Evolutionary conservation across 805 yeast species (phyloP).

Genomic region (Debaryomyces prosopidis): DNA sequence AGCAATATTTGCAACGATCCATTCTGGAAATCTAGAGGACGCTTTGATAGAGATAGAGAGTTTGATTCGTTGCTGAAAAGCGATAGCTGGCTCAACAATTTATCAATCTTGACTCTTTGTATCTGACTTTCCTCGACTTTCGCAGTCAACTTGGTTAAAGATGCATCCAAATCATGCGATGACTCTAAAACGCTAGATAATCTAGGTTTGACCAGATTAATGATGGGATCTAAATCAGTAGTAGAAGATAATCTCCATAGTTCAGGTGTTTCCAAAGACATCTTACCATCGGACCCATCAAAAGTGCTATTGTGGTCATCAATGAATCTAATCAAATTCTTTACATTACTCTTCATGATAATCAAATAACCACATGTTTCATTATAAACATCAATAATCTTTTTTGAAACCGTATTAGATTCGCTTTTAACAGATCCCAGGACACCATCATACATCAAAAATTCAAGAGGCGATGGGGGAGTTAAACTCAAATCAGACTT

Average conservation of each 20-base stretch:
- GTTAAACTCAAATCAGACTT: background rate
- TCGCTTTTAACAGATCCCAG: constrained; percentile 2
- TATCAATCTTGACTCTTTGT: constrained; percentile 22
- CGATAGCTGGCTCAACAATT: constrained; percentile 26
- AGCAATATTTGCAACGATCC: constrained; percentile 23
- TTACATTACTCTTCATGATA: constrained; percentile 21
- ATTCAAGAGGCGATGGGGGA: background rate
- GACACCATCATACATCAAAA: constrained; percentile 19
- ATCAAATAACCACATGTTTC: constrained; percentile 25
- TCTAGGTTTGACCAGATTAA: background rate
- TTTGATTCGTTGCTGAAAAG: constrained; percentile 11
- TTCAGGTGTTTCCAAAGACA: constrained; percentile 10
- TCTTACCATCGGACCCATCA: constrained; percentile 1
- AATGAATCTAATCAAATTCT: constrained; percentile 11
- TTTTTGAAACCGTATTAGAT: constrained; percentile 10
- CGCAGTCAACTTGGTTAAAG: constrained; percentile 7
- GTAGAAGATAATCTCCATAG: constrained; percentile 16
- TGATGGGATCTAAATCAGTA: constrained; percentile 8
- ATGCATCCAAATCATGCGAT: constrained; percentile 3
- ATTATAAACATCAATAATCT: constrained; percentile 22
- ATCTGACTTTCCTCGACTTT: constrained; percentile 15
- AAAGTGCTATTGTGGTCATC: constrained; percentile 4
- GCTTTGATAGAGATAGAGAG: constrained; percentile 10
- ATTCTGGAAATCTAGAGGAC: constrained; percentile 33
- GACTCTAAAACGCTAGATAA: background rate